Conservation (phyloP, 768 basidiomycete genomes). For the Leccinum uliginosum region DNA sequence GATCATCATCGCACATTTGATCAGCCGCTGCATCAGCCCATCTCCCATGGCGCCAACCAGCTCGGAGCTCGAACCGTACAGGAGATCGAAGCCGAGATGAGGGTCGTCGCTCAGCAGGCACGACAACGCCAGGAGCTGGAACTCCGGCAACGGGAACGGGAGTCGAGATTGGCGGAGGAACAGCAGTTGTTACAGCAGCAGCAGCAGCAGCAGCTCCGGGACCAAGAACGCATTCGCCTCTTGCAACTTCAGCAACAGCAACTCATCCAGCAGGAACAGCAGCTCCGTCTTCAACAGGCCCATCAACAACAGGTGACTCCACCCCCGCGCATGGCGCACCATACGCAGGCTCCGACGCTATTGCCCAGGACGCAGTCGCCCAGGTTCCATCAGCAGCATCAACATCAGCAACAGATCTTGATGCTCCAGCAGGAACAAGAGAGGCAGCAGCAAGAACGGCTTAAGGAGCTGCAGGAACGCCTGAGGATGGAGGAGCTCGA, state of each 20-base stretch:
- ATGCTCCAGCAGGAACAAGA: constrained; percentile 68
- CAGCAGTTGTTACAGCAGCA: constrained; percentile 39
- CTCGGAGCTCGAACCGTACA: constrained; percentile 59
- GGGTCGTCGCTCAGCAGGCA: constrained; percentile 50
- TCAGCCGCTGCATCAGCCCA: constrained; percentile 36
- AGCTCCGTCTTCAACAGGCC: constrained; percentile 36
- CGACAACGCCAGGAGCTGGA: constrained; percentile 38
- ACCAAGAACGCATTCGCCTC: constrained; percentile 36
- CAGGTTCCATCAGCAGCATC: constrained; percentile 73
- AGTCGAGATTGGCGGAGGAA: constrained; percentile 30
- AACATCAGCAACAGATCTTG: constrained; percentile 67
- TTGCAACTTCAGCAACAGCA: constrained; percentile 44
- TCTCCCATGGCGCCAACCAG: constrained; percentile 32
- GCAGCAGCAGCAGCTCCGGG: constrained; percentile 38
- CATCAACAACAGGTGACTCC: constrained; percentile 46
- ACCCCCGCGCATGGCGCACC: constrained; percentile 63
- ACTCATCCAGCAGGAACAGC: constrained; percentile 31
- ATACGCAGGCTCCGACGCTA: constrained; percentile 19
- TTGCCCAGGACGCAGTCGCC: constrained; percentile 67
- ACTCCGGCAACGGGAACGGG: constrained; percentile 46
- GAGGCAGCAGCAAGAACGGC: constrained; percentile 51
- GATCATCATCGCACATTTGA: constrained; percentile 32
- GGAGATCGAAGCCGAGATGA: constrained; percentile 85
- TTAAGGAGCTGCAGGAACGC: constrained; percentile 61
- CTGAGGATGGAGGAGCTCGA: constrained; percentile 62